Percentiles rank a stretch among this genome's conserved stretches.
Evolutionary conservation across 2,329 filamentous ascomycete genomes (phyloP).

Genomic region (Colletotrichum higginsianum): DNA sequence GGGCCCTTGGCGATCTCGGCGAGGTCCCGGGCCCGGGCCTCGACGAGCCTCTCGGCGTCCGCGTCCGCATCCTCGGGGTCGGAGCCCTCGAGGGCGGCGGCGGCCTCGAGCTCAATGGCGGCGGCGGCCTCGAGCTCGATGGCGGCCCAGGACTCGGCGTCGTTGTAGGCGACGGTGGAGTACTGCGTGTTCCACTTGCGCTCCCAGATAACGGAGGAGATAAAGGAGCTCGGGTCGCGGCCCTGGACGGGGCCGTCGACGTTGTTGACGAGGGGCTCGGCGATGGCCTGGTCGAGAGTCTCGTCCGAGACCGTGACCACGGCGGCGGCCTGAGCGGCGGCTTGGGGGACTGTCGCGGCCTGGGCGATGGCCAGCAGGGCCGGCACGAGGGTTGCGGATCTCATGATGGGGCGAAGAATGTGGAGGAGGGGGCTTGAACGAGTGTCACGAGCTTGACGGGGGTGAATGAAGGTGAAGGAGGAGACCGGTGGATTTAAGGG

Average conservation of each 20-base stretch:
- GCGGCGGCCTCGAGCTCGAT: conserved; percentile 12
- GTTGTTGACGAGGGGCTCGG: conserved; percentile 4
- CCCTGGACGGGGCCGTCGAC: background rate
- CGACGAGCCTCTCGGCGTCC: background rate
- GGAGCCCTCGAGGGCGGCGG: background rate
- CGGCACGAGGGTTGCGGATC: conserved; percentile 19
- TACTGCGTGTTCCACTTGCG: background rate
- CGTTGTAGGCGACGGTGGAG: background rate
- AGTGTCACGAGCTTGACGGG: background rate
- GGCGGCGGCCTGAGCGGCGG: background rate
- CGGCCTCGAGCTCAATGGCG: conserved; percentile 3
- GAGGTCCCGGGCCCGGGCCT: background rate
- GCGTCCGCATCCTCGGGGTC: background rate
- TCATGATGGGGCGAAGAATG: conserved; percentile 15
- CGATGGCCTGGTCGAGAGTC: conserved; percentile 1
- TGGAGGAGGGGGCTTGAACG: background rate
- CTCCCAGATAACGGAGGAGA: background rate
- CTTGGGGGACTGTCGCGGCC: conserved; percentile 2
- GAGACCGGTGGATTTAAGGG: background rate
- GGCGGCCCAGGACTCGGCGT: conserved; percentile 14
- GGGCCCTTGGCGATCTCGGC: background rate
- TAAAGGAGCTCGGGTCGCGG: background rate
- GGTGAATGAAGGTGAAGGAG: background rate
- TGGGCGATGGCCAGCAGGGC: conserved; percentile 19
- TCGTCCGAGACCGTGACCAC: background rate